Percentiles rank a stretch among this genome's conserved stretches.
These are phyloP conservation scores for Brassica incana DNA, from an alignment of 345 rosid species.

Conservation along the genomic window DNA sequence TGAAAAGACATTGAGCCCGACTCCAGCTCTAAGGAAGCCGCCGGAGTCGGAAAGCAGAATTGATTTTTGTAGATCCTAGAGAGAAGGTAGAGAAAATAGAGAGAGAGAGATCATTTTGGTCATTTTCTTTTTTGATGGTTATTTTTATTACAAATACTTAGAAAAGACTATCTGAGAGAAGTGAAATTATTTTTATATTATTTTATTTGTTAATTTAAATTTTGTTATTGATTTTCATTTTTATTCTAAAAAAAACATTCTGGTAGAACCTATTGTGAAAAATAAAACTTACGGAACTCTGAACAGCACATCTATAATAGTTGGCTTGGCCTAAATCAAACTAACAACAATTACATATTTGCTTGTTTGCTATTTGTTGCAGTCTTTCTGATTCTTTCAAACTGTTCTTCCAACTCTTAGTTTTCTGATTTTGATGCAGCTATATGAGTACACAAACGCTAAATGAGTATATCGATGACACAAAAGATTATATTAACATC, in stretches of 20 bases:
- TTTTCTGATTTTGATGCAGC: background rate
- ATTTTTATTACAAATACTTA: no score
- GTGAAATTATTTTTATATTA: background rate
- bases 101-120: no score
- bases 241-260: background rate
- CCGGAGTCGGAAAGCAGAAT: no score
- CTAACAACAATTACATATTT: background rate
- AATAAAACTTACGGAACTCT: background rate
- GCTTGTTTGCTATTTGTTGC: background rate
- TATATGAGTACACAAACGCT: background rate
- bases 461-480: background rate
- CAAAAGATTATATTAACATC: background rate
- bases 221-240: background rate
- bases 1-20: no score
- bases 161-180: no score
- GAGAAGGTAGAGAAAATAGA: no score
- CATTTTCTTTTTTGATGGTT: no score
- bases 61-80: no score
- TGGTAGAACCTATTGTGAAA: background rate
- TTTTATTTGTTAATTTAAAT: background rate
- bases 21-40: no score
- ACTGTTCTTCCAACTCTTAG: background rate
- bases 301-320: background rate
- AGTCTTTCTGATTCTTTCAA: background rate
- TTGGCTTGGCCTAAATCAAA: background rate